Conservation (phyloP, 2,329 filamentous ascomycete genomes). For the Fusarium sp. region DNA sequence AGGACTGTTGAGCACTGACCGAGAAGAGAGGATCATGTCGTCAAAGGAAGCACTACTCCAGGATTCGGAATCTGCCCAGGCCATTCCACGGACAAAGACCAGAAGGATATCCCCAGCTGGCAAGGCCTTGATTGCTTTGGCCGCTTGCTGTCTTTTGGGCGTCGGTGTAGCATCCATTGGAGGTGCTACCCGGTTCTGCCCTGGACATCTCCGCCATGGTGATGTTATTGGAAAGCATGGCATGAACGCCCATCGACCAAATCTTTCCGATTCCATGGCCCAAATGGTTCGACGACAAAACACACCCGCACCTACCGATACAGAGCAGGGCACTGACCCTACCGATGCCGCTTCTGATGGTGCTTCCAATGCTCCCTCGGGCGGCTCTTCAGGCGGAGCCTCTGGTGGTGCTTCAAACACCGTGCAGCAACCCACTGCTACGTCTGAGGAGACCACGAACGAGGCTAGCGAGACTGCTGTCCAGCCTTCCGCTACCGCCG, state of each 20-base stretch:
- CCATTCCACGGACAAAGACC: constrained; percentile 22
- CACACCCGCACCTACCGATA: constrained; percentile 42
- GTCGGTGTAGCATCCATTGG: constrained; percentile 42
- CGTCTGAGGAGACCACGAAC: constrained; percentile 31
- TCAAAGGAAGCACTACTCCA: constrained; percentile 44
- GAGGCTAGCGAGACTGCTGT: constrained; percentile 9
- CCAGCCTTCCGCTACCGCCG: constrained; percentile 23
- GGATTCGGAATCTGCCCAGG: constrained; percentile 41
- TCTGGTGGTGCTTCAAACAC: constrained; percentile 25
- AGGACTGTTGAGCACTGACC: constrained; percentile 46
- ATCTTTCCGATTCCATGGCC: constrained; percentile 59
- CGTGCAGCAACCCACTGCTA: constrained; percentile 7
- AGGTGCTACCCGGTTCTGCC: constrained; percentile 41
- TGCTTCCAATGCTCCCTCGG: constrained; percentile 11
- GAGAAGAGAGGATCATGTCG: constrained; percentile 47
- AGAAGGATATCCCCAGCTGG: constrained; percentile 39
- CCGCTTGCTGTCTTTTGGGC: constrained; percentile 42
- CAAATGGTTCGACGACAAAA: constrained; percentile 72
- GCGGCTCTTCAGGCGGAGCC: constrained; percentile 16
- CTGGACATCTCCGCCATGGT: constrained; percentile 43
- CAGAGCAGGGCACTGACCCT: constrained; percentile 14
- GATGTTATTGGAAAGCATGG: constrained; percentile 37
- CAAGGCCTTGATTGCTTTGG: constrained; percentile 42
- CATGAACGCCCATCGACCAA: constrained; percentile 39
- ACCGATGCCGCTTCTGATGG: constrained; percentile 1